Evolutionary conservation across 2,329 filamentous ascomycete species (phyloP).

Genomic region (Chaetothyriales sp.): DNA sequence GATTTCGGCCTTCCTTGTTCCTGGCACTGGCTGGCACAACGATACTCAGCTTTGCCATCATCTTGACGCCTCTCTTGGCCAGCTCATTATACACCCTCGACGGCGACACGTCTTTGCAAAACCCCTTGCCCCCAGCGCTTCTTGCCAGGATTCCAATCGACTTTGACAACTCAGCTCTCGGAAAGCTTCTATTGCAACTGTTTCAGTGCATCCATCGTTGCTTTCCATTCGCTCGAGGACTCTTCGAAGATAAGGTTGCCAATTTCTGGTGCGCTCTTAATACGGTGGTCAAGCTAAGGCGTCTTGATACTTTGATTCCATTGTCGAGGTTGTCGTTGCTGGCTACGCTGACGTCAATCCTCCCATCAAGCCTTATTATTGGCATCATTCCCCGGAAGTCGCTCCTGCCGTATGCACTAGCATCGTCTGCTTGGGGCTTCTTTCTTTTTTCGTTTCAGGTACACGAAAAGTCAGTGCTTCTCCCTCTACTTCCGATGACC

Average conservation of each 20-base stretch:
- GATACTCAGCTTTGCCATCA: constrained; percentile 52
- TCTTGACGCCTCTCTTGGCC: constrained; percentile 60
- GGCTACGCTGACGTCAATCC: constrained; percentile 60
- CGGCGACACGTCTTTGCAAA: constrained; percentile 46
- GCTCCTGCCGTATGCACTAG: constrained; percentile 63
- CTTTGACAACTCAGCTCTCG: constrained; percentile 53
- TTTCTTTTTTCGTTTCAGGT: constrained; percentile 97
- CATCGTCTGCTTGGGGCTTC: constrained; percentile 84
- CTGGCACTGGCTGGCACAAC: constrained; percentile 63
- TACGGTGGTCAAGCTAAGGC: constrained; percentile 64
- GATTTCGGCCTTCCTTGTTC: constrained; percentile 51
- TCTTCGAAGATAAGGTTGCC: constrained; percentile 98
- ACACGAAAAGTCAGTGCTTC: constrained; percentile 89
- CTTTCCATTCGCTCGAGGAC: constrained; percentile 85
- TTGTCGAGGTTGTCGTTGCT: constrained; percentile 63
- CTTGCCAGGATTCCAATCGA: constrained; percentile 43
- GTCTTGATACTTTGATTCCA: constrained; percentile 49
- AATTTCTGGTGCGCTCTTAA: constrained; percentile 86
- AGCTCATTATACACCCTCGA: constrained; percentile 56
- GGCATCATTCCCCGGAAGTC: constrained; percentile 64
- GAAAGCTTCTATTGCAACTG: constrained; percentile 61
- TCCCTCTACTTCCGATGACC: constrained; percentile 88
- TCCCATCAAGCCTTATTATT: constrained; percentile 63
- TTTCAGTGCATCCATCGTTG: constrained; percentile 78
- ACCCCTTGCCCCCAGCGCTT: constrained; percentile 47